These are phyloP conservation scores for Didymella segeticola DNA, from an alignment of 2,329 filamentous ascomycete species.

Conservation along the genomic window DNA sequence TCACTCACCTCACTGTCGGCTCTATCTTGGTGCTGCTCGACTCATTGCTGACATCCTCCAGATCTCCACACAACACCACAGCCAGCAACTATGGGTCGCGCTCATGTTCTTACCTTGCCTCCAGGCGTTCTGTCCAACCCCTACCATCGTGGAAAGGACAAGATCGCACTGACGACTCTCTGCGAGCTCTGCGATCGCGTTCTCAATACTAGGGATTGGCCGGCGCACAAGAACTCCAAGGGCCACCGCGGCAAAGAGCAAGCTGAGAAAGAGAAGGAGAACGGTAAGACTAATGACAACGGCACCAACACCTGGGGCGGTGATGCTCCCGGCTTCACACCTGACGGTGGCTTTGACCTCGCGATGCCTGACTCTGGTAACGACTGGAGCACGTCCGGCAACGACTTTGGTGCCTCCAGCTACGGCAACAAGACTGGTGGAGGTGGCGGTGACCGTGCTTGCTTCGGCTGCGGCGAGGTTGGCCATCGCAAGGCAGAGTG, in stretches of 20 bases:
- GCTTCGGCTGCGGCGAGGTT: constrained; percentile 33
- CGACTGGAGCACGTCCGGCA: constrained; percentile 22
- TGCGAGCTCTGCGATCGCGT: constrained; percentile 44
- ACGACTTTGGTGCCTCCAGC: constrained; percentile 30
- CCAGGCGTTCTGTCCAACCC: constrained; percentile 28
- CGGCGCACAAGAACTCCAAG: constrained; percentile 41
- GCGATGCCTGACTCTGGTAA: constrained; percentile 53
- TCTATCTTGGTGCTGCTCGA: not conserved
- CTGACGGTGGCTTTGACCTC: constrained; percentile 11
- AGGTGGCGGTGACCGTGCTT: constrained; percentile 25
- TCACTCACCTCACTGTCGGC: constrained; percentile 7
- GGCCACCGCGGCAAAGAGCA: constrained; percentile 35
- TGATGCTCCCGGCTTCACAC: constrained; percentile 14
- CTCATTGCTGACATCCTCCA: constrained; percentile 17
- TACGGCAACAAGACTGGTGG: constrained; percentile 17
- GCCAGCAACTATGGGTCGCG: constrained; percentile 1
- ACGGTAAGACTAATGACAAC: constrained; percentile 15
- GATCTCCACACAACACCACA: constrained; percentile 1
- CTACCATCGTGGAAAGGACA: constrained; percentile 33
- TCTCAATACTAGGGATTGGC: constrained; percentile 43
- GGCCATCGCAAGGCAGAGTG: constrained; percentile 41
- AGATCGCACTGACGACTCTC: constrained; percentile 22
- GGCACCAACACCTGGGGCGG: constrained; percentile 10
- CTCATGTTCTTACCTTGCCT: not conserved
- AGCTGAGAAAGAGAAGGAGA: constrained; percentile 30